phyloP scores from a whole-genome alignment of 1,284 basidiomycete species.

The Malassezia sympodialis region DNA sequence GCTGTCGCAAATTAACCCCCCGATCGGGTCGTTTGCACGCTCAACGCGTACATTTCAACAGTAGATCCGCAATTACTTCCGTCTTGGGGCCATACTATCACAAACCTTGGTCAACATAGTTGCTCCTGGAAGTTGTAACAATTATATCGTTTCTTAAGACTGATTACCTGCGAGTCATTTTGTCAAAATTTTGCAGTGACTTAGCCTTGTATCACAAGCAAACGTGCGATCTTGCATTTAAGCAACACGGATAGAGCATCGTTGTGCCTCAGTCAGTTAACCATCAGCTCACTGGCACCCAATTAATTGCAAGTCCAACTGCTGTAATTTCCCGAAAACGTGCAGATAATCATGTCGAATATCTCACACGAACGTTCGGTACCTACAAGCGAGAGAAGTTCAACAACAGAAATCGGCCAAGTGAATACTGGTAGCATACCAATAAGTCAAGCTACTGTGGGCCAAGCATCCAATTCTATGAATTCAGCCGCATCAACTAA shows the following conservation, averaged over 20 bases:
- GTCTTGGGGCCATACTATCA: not conserved
- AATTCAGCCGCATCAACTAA: not conserved
- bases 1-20: constrained; percentile 2
- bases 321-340: not conserved
- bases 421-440: not conserved
- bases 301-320: not conserved
- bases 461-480: not conserved
- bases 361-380: not conserved
- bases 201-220: too few species aligned
- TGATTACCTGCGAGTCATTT: not conserved
- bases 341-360: not conserved
- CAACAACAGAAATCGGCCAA: not conserved
- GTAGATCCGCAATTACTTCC: not conserved
- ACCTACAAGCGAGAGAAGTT: not conserved
- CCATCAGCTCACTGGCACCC: not conserved
- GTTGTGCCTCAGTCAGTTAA: not conserved
- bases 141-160: not conserved
- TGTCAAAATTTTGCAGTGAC: not conserved
- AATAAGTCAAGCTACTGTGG: not conserved
- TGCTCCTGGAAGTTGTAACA: too few species aligned
- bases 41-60: not conserved
- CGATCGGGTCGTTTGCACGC: not conserved
- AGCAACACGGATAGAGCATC: not conserved
- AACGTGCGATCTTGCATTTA: not conserved
- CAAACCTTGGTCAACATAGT: too few species aligned